Evolutionary conservation across 129 eudicot genomes (phyloP).

Genomic region (Smallanthus sonchifolius): DNA sequence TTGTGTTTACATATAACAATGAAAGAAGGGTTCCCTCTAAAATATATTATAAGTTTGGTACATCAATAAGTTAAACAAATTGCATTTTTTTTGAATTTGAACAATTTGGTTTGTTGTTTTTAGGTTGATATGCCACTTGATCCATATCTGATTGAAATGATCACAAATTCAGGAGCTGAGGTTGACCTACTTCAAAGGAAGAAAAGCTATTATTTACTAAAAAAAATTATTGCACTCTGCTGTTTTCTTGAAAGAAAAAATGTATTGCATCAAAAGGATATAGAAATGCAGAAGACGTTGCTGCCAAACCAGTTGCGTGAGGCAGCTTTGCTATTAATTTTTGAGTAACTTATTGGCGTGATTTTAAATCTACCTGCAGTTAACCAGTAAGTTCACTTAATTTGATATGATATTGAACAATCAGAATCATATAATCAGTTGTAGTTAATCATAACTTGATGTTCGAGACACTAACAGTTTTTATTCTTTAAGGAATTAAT

Average conservation of each 20-base stretch:
- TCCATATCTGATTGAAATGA: slow-evolving; percentile 83
- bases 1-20: slow-evolving; percentile 86
- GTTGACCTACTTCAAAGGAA: slow-evolving; percentile 79
- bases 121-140: slow-evolving; percentile 99
- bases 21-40: slow-evolving; percentile 97
- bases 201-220: slow-evolving; percentile 72
- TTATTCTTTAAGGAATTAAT: not conserved
- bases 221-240: slow-evolving; percentile 47
- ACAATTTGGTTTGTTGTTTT: not conserved
- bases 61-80: not conserved
- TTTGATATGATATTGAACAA: not conserved
- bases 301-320: slow-evolving; percentile 69
- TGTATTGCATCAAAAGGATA: slow-evolving; percentile 72
- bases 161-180: slow-evolving; percentile 82
- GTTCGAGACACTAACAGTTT: not conserved
- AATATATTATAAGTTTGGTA: slow-evolving; percentile 59
- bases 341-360: slow-evolving; percentile 77
- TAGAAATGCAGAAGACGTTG: slow-evolving; percentile 16
- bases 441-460: not conserved
- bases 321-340: slow-evolving; percentile 58
- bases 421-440: not conserved
- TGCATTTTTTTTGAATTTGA: slow-evolving; percentile 1
- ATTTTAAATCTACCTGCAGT: slow-evolving; percentile 74
- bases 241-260: slow-evolving; percentile 56
- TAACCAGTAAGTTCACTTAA: slow-evolving; percentile 41